Evolutionary conservation across 805 yeast species (phyloP).

Genomic region (Kazachstania kunashirensis): DNA sequence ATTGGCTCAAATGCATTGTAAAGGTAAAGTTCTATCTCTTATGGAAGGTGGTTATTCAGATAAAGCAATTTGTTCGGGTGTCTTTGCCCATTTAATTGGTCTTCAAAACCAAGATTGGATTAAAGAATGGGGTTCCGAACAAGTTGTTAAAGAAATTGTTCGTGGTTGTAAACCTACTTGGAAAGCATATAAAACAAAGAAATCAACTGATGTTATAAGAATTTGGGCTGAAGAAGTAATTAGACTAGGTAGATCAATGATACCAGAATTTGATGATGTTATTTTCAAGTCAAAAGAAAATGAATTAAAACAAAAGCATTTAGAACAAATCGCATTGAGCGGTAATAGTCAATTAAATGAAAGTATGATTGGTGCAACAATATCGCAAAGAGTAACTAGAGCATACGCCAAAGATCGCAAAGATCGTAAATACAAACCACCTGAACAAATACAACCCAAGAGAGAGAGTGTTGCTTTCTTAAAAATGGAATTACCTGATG

Average conservation of each 20-base stretch:
- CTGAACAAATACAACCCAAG: not conserved
- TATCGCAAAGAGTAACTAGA: slow-evolving; percentile 21
- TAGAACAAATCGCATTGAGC: not conserved
- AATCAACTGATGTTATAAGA: slow-evolving; percentile 40
- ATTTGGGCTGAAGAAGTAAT: slow-evolving; percentile 60
- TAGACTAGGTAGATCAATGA: slow-evolving; percentile 50
- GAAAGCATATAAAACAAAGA: slow-evolving; percentile 45
- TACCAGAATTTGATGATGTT: slow-evolving; percentile 35
- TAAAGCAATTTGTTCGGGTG: slow-evolving; percentile 70
- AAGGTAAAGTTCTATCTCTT: slow-evolving; percentile 55
- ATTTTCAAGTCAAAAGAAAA: slow-evolving; percentile 13
- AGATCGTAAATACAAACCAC: not conserved
- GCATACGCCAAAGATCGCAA: slow-evolving; percentile 10
- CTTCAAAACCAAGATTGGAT: slow-evolving; percentile 51
- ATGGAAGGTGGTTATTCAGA: slow-evolving; percentile 85
- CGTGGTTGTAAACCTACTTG: slow-evolving; percentile 62
- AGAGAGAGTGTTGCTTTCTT: slow-evolving; percentile 22
- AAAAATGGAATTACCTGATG: slow-evolving; percentile 24
- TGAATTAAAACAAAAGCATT: not conserved
- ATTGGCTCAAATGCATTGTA: slow-evolving; percentile 51
- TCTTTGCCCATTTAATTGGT: slow-evolving; percentile 70
- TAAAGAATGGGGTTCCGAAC: slow-evolving; percentile 52
- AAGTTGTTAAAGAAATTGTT: slow-evolving; percentile 52
- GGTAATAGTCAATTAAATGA: slow-evolving; percentile 1
- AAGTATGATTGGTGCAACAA: slow-evolving; percentile 3